Conservation (phyloP, 192 early-diverging fungal genomes). For the Rhizophlyctis rosea region DNA sequence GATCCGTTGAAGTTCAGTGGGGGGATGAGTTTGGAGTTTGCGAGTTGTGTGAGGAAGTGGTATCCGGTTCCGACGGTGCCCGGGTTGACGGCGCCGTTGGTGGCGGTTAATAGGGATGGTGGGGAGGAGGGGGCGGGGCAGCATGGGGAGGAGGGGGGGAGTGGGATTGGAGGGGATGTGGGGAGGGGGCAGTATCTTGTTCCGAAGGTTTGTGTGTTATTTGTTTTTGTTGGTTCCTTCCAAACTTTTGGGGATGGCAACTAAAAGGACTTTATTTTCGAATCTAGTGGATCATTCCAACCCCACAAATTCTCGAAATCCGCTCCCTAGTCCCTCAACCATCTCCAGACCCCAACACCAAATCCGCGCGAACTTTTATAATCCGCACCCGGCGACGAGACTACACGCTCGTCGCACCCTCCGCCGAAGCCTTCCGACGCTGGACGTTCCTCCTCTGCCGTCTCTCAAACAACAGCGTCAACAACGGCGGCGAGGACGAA, state of each 20-base stretch:
- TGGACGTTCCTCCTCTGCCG: slow-evolving; percentile 41
- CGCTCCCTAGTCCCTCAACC: slow-evolving; percentile 21
- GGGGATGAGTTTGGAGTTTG: slow-evolving; percentile 1
- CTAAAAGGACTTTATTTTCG: not conserved
- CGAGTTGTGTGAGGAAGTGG: not conserved
- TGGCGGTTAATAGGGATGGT: slow-evolving; percentile 13
- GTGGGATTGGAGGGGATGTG: not conserved
- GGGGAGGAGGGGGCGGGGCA: not conserved
- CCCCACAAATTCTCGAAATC: slow-evolving; percentile 23
- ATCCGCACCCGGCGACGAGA: slow-evolving; percentile 34
- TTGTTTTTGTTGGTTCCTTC: not conserved
- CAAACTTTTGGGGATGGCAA: not conserved
- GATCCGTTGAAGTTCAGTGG: not conserved
- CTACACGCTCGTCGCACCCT: slow-evolving; percentile 36
- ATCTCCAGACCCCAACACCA: slow-evolving; percentile 20
- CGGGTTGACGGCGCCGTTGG: slow-evolving; percentile 30
- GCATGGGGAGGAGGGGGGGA: slow-evolving; percentile 4
- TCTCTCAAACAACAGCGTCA: slow-evolving; percentile 6
- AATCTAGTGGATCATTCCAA: slow-evolving; percentile 40
- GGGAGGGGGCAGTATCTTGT: slow-evolving; percentile 29
- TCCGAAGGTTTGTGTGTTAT: slow-evolving; percentile 31
- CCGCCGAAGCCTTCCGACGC: slow-evolving; percentile 25
- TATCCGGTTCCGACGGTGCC: slow-evolving; percentile 30
- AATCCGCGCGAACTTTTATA: slow-evolving; percentile 33
- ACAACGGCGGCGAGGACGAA: not conserved